A percentile compares a stretch with the other conserved stretches of the same genome.
Conservation (phyloP, 352 stramenopile species). For the Aphanomyces astaci region DNA sequence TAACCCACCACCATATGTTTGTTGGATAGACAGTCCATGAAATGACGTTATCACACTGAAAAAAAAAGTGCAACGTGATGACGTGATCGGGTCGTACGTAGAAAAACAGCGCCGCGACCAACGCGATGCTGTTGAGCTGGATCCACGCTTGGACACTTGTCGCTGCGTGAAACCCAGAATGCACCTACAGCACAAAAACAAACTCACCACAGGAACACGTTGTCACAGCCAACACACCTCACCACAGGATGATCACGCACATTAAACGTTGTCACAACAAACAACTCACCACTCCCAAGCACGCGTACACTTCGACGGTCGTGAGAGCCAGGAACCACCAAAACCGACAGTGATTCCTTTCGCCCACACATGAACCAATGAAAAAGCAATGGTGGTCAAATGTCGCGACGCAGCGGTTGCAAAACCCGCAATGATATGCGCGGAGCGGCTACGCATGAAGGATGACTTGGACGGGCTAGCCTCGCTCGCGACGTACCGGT, state of each 20-base stretch:
- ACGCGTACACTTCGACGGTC: constrained; percentile 27
- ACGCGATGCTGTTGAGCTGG: constrained; percentile 22
- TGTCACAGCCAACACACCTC: too few species aligned
- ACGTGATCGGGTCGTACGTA: constrained; percentile 25
- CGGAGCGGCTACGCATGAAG: constrained; percentile 46
- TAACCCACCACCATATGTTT: too few species aligned
- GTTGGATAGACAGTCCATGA: too few species aligned
- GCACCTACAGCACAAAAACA: constrained; percentile 14
- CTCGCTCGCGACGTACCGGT: constrained; percentile 17
- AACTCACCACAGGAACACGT: too few species aligned
- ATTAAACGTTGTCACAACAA: too few species aligned
- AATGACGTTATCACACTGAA: too few species aligned
- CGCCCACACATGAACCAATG: constrained; percentile 81
- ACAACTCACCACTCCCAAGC: constrained; percentile 30
- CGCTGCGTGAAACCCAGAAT: constrained; percentile 14
- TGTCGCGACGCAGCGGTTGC: constrained; percentile 70
- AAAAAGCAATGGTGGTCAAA: constrained; percentile 91
- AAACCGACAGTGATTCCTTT: constrained; percentile 87
- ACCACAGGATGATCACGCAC: too few species aligned
- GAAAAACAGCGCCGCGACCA: constrained; percentile 27
- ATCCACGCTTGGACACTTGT: constrained; percentile 25
- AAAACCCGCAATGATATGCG: constrained; percentile 78
- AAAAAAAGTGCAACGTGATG: constrained; percentile 1
- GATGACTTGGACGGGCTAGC: not conserved
- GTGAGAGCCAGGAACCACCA: constrained; percentile 53